These are phyloP conservation scores for Amaranthus hypochondriacus DNA, from an alignment of 148 eudicot species.

Conservation along the genomic window DNA sequence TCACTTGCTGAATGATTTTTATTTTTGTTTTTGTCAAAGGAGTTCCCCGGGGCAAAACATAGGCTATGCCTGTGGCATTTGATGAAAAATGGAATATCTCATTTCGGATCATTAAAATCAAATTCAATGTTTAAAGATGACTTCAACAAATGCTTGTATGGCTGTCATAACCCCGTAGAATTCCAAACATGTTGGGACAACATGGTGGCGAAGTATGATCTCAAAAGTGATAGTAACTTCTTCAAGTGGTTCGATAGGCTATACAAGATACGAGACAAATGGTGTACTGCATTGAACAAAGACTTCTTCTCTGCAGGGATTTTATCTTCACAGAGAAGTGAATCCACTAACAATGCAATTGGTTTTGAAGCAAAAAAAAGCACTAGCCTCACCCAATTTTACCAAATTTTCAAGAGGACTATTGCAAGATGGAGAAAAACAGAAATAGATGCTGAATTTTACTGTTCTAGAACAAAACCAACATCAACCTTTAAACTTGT, in stretches of 20 bases:
- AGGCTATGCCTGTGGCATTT: background rate
- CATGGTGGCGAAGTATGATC: background rate
- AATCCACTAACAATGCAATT: background rate
- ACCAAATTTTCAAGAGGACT: background rate
- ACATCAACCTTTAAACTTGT: background rate
- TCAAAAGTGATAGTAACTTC: background rate
- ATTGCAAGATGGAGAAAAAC: background rate
- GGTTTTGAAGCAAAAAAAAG: background rate
- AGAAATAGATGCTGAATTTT: background rate
- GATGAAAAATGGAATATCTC: background rate
- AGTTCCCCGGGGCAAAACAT: background rate
- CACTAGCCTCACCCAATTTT: background rate
- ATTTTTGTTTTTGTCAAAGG: background rate
- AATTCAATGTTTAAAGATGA: background rate
- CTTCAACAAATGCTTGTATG: slow-evolving; percentile 1
- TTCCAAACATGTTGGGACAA: background rate
- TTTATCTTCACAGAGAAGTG: background rate
- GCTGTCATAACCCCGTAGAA: background rate
- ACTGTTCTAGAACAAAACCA: background rate
- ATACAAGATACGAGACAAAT: background rate
- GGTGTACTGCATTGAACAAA: background rate
- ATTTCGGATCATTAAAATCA: background rate
- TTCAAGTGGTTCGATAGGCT: background rate
- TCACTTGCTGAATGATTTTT: too few species aligned
- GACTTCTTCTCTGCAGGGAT: background rate